A percentile compares a stretch with the other conserved stretches of the same genome.
Evolutionary conservation across 2,329 filamentous ascomycete genomes (phyloP).

Genomic region (Penicillium glabrum): DNA sequence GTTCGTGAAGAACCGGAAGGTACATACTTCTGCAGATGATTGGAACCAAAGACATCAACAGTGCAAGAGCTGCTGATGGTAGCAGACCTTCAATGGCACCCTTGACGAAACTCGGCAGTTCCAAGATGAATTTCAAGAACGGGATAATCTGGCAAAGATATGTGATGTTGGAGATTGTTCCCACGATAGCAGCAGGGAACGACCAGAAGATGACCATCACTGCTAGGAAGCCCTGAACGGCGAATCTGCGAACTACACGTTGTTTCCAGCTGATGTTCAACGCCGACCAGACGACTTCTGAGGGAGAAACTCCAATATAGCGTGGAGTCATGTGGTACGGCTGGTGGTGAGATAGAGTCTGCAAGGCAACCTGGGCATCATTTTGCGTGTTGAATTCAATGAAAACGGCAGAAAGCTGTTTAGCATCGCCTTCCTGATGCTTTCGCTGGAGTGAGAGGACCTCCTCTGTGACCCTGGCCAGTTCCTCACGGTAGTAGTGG

Average conservation of each 20-base stretch:
- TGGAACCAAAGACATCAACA: conserved; percentile 85
- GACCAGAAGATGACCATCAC: conserved; percentile 86
- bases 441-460: conserved; percentile 65
- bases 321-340: conserved; percentile 86
- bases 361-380: conserved; percentile 81
- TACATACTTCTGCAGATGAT: conserved; percentile 71
- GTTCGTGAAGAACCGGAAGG: neutral
- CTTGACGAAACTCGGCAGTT: conserved; percentile 68
- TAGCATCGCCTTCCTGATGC: conserved; percentile 63
- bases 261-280: conserved; percentile 83
- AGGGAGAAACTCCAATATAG: conserved; percentile 77
- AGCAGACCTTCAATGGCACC: conserved; percentile 82
- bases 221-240: conserved; percentile 68
- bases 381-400: conserved; percentile 82
- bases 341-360: conserved; percentile 80
- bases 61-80: conserved; percentile 73
- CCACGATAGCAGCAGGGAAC: conserved; percentile 73
- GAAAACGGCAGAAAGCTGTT: conserved; percentile 74
- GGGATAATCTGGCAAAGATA: conserved; percentile 55
- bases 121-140: conserved; percentile 73
- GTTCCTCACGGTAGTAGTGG: conserved; percentile 74
- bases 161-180: conserved; percentile 80
- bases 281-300: conserved; percentile 86
- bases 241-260: conserved; percentile 68
- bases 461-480: conserved; percentile 69